These are phyloP conservation scores for Arabidopsis arenosa DNA, from an alignment of 345 rosid species.

Conservation along the genomic window DNA sequence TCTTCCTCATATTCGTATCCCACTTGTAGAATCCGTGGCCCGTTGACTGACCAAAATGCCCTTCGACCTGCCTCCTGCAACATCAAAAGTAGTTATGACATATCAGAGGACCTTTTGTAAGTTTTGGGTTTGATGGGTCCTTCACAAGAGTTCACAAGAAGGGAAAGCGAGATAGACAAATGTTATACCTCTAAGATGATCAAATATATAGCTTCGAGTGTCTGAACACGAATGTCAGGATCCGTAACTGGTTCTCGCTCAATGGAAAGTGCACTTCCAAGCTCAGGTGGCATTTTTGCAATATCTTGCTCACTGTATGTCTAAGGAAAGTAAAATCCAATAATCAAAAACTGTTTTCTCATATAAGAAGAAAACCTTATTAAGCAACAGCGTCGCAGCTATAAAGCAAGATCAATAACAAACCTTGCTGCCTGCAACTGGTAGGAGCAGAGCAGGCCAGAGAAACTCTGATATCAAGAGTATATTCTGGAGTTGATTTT, in stretches of 20 bases:
- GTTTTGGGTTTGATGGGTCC: constrained; percentile 11
- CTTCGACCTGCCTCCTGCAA: constrained; percentile 83
- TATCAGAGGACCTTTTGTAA: not conserved
- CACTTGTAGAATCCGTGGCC: constrained; percentile 78
- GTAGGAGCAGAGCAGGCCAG: constrained; percentile 91
- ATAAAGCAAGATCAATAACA: not conserved
- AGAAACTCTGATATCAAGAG: constrained; percentile 87
- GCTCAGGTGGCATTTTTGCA: constrained; percentile 88
- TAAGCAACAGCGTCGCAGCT: not conserved
- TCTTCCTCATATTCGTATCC: constrained; percentile 91
- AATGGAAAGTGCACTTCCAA: constrained; percentile 80
- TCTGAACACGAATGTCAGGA: constrained; percentile 78
- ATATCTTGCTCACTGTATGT: constrained; percentile 66
- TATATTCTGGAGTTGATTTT: constrained; percentile 77
- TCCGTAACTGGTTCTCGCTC: constrained; percentile 89
- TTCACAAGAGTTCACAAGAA: not conserved
- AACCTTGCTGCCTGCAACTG: constrained; percentile 95
- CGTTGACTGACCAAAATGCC: constrained; percentile 89
- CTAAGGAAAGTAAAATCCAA: constrained; percentile 44
- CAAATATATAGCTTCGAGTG: constrained; percentile 85
- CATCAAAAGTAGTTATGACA: not conserved
- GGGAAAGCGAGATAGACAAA: not conserved
- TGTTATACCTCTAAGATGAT: constrained; percentile 68
- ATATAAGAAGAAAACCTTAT: constrained; percentile 4
- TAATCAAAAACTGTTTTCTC: constrained; percentile 1